Evolutionary conservation across 768 basidiomycete species (phyloP).

Genomic region (Strobilomyces confusus): DNA sequence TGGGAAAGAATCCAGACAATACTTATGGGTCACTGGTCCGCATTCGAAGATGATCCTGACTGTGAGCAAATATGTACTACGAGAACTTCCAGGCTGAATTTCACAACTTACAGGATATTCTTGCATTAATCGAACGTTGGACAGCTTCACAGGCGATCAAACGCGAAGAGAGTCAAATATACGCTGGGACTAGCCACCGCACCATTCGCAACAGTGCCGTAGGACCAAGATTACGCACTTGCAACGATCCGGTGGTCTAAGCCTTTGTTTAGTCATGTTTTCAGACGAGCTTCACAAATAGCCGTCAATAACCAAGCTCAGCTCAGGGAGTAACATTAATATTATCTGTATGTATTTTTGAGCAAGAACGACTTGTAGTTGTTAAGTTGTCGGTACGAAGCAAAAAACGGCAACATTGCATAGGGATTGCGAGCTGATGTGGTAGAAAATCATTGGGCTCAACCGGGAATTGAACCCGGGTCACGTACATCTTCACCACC

Average conservation of each 20-base stretch:
- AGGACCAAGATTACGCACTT: conserved; percentile 25
- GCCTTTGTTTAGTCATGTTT: conserved; percentile 10
- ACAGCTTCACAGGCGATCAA: conserved; percentile 15
- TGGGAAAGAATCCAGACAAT: conserved; percentile 12
- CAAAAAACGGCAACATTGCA: background rate
- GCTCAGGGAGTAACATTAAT: background rate
- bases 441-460: conserved; percentile 10
- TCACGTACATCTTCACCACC: conserved; percentile 34
- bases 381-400: background rate
- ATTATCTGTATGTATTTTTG: background rate
- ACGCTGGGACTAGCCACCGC: background rate
- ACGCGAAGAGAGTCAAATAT: conserved; percentile 11
- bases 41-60: conserved; percentile 15
- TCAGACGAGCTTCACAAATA: conserved; percentile 17
- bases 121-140: conserved; percentile 27
- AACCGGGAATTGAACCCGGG: conserved; percentile 36
- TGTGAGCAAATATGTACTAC: conserved; percentile 11
- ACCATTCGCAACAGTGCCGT: conserved; percentile 14
- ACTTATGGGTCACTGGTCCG: conserved; percentile 19
- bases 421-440: too few relatives aligned
- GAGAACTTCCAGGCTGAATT: background rate
- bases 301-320: background rate
- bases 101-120: conserved; percentile 23
- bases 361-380: too few relatives aligned
- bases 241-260: background rate